phyloP scores from a whole-genome alignment of 176 grass and related monocot genomes.

The Oryza nivara region DNA sequence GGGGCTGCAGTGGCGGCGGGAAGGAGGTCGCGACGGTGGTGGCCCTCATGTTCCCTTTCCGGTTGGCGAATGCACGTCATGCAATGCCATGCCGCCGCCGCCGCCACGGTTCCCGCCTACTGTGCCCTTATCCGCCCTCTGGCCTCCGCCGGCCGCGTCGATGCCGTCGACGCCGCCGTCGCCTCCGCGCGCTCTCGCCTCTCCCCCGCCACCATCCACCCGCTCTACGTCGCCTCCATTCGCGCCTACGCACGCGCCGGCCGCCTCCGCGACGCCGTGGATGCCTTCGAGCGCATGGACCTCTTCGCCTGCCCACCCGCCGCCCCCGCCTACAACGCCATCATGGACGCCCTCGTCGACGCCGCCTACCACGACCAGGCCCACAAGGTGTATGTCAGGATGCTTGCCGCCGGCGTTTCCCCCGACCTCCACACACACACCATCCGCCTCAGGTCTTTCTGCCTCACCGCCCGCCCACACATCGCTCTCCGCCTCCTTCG shows the following conservation, averaged over 20 bases:
- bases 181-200: conserved; percentile 50
- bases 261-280: conserved; percentile 69
- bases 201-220: conserved; percentile 49
- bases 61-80: not conserved
- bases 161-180: conserved; percentile 51
- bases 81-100: not conserved
- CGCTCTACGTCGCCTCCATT: conserved; percentile 68
- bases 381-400: conserved; percentile 91
- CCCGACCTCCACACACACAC: conserved; percentile 77
- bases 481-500: conserved; percentile 72
- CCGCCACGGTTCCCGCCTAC: conserved; percentile 49
- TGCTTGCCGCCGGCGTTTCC: conserved; percentile 60
- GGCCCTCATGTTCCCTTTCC: no score
- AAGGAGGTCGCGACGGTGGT: no score
- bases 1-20: no score
- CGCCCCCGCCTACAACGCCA: conserved; percentile 73
- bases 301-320: conserved; percentile 73
- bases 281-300: conserved; percentile 93
- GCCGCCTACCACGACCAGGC: conserved; percentile 82
- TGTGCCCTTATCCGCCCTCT: conserved; percentile 52
- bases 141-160: conserved; percentile 48
- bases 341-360: conserved; percentile 83
- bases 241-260: conserved; percentile 59
- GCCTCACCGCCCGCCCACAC: conserved; percentile 72
- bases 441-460: conserved; percentile 82